Evolutionary conservation across 345 rosid genomes (phyloP).

Genomic region (Brassica rapa): DNA sequence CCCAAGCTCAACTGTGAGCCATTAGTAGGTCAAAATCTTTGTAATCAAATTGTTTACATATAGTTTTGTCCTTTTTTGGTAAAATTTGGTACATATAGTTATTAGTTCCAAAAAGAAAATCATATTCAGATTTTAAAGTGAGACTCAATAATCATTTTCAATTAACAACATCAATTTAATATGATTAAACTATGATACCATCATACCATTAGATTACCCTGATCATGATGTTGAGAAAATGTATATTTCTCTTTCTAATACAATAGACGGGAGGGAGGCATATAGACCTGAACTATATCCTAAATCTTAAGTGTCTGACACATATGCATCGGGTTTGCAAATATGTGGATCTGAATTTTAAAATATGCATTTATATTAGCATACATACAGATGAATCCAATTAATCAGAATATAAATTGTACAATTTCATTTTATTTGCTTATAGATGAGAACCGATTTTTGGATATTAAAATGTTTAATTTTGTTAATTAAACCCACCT

Average conservation of each 20-base stretch:
- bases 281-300: conserved; percentile 13
- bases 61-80: neutral
- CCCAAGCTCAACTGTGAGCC: neutral
- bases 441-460: conserved; percentile 9
- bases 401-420: neutral
- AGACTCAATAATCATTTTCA: neutral
- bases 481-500: conserved; percentile 24
- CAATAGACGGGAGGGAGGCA: conserved; percentile 1
- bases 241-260: neutral
- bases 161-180: neutral
- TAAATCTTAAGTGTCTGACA: neutral
- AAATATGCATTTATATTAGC: neutral
- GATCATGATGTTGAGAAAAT: neutral
- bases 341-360: neutral
- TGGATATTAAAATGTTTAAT: conserved; percentile 11
- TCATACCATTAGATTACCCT: neutral
- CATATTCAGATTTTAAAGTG: neutral
- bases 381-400: conserved; percentile 31
- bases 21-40: neutral
- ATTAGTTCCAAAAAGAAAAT: neutral
- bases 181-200: neutral
- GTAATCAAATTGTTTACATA: neutral
- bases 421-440: conserved; percentile 11
- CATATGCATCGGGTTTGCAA: neutral
- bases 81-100: neutral